Percentiles rank a stretch among this genome's conserved stretches.
These are phyloP conservation scores for Cercospora janseana DNA, from an alignment of 2,329 filamentous ascomycete genomes.

Conservation along the genomic window DNA sequence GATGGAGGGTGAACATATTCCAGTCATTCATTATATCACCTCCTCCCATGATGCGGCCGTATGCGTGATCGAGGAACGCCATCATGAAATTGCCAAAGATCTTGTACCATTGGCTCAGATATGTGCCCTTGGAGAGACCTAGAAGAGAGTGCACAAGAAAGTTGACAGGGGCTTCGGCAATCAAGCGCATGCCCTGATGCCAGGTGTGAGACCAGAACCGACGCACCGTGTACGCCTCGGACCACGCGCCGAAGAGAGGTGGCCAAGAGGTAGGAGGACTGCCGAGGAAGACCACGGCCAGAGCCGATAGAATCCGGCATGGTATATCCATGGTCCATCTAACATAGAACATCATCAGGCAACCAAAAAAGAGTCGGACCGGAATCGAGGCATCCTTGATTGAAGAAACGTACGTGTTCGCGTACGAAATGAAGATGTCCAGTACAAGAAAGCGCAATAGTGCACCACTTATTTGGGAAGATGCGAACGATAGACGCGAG, in stretches of 20 bases:
- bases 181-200: slow-evolving; percentile 8
- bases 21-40: not conserved
- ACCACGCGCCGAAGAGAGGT: slow-evolving; percentile 3
- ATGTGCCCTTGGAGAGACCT: not conserved
- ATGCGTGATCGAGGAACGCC: slow-evolving; percentile 10
- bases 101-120: not conserved
- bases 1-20: not conserved
- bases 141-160: not conserved
- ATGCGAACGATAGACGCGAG: not conserved
- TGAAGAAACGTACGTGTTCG: not conserved
- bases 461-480: not conserved
- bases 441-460: not conserved
- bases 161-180: slow-evolving; percentile 5
- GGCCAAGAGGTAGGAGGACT: not conserved
- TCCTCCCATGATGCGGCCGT: slow-evolving; percentile 3
- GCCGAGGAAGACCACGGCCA: not conserved
- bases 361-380: not conserved
- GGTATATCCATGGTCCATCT: slow-evolving; percentile 7
- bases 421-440: not conserved
- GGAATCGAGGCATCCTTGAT: not conserved
- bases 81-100: slow-evolving; percentile 7
- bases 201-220: slow-evolving; percentile 11
- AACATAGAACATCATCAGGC: slow-evolving; percentile 3
- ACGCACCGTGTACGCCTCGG: slow-evolving; percentile 1
- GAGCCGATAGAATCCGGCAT: slow-evolving; percentile 1